Evolutionary conservation across 2,329 filamentous ascomycete genomes (phyloP).

Genomic region (Metarhizium robertsii): DNA sequence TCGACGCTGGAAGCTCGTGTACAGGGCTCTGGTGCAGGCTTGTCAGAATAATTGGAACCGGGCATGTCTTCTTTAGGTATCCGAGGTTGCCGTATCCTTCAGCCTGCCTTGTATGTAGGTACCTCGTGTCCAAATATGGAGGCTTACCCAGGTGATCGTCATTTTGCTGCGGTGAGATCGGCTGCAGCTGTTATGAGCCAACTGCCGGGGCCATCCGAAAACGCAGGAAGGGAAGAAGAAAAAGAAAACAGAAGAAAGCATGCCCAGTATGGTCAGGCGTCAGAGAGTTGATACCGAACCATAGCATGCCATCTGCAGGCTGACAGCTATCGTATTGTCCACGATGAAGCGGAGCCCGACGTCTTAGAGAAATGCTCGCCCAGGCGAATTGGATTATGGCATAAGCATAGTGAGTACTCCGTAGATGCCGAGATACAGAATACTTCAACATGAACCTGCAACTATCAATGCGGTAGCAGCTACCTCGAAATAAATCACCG

Average conservation of each 20-base stretch:
- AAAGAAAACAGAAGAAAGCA: background rate
- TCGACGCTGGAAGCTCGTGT: conserved; percentile 1
- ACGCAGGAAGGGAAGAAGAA: background rate
- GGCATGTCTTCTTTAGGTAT: background rate
- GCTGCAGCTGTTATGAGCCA: background rate
- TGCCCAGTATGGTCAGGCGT: background rate
- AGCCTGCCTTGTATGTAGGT: too few relatives aligned
- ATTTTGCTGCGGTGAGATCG: background rate
- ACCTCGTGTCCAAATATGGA: background rate
- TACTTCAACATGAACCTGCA: too few relatives aligned
- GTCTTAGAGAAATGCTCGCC: background rate
- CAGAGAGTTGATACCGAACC: background rate
- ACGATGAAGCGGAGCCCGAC: background rate
- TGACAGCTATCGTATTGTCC: too few relatives aligned
- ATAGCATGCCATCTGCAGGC: too few relatives aligned
- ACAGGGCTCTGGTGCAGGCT: too few relatives aligned
- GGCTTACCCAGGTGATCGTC: too few relatives aligned
- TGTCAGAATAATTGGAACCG: background rate
- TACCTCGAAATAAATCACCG: background rate
- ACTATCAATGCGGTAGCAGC: too few relatives aligned
- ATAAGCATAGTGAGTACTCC: too few relatives aligned
- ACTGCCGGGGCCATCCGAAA: background rate
- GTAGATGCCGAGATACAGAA: too few relatives aligned
- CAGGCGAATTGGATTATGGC: too few relatives aligned
- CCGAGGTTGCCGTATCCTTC: background rate